A percentile compares a stretch with the other conserved stretches of the same genome.
Conservation (phyloP, 192 early-diverging fungal genomes). For the Gaertneriomyces sp. region DNA sequence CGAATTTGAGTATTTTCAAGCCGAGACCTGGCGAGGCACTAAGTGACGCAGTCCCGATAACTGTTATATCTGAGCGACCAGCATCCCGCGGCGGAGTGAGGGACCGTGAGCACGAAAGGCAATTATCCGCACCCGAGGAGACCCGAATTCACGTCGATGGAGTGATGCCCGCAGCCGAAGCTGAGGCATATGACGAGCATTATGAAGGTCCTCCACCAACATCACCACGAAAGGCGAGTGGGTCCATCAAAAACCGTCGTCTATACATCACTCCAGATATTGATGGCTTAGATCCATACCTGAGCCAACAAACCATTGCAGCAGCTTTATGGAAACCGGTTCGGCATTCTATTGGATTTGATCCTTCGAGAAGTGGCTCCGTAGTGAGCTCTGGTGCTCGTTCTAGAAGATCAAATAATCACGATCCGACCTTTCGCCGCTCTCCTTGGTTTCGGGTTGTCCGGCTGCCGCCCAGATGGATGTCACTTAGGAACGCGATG, state of each 20-base stretch:
- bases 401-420: not conserved
- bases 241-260: conserved; percentile 12
- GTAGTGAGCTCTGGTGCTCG: too few species aligned
- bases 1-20: conserved; percentile 26
- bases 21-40: not conserved
- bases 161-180: not conserved
- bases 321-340: conserved; percentile 11
- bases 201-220: not conserved
- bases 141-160: not conserved
- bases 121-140: not conserved
- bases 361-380: not conserved
- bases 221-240: conserved; percentile 16
- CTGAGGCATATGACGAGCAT: not conserved
- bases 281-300: not conserved
- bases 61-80: conserved; percentile 19
- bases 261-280: conserved; percentile 1
- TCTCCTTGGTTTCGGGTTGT: conserved; percentile 23
- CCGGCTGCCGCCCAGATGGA: conserved; percentile 22
- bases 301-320: not conserved
- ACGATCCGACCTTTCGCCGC: not conserved
- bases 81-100: not conserved
- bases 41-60: conserved; percentile 10
- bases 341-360: not conserved
- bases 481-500: conserved; percentile 33
- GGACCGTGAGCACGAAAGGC: conserved; percentile 1